These are phyloP conservation scores for Blepharisma undulans DNA, from an alignment of 169 alveolate genomes.

Conservation along the genomic window DNA sequence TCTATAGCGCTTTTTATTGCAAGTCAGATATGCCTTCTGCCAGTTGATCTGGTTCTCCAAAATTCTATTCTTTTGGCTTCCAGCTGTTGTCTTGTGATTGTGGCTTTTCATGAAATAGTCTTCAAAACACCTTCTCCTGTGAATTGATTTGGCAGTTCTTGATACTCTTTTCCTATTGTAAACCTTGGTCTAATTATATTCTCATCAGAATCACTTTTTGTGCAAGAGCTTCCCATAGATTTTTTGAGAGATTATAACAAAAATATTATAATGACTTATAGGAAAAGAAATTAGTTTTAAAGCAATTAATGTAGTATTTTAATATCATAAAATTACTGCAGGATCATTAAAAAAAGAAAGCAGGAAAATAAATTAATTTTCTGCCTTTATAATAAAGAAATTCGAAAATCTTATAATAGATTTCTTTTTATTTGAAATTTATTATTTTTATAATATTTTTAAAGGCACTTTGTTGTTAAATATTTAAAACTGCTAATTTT, in stretches of 20 bases:
- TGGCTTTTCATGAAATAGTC: constrained; percentile 3
- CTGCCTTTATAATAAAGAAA: no score
- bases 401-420: no score
- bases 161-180: constrained; percentile 11
- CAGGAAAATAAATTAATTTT: not conserved
- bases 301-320: not conserved
- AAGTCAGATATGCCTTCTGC: constrained; percentile 5
- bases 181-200: not conserved
- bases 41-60: constrained; percentile 23
- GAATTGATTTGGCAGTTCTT: constrained; percentile 31
- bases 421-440: no score
- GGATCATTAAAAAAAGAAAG: no score
- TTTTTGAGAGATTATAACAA: not conserved
- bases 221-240: constrained; percentile 19
- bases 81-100: not conserved
- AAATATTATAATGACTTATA: not conserved
- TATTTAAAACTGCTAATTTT: no score
- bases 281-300: not conserved
- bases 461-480: not conserved
- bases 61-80: constrained; percentile 7
- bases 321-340: not conserved
- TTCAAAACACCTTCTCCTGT: constrained; percentile 31
- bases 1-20: not conserved
- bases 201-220: not conserved
- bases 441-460: no score